phyloP scores from a whole-genome alignment of 306 rosid genomes.

The Cucumis melo region DNA sequence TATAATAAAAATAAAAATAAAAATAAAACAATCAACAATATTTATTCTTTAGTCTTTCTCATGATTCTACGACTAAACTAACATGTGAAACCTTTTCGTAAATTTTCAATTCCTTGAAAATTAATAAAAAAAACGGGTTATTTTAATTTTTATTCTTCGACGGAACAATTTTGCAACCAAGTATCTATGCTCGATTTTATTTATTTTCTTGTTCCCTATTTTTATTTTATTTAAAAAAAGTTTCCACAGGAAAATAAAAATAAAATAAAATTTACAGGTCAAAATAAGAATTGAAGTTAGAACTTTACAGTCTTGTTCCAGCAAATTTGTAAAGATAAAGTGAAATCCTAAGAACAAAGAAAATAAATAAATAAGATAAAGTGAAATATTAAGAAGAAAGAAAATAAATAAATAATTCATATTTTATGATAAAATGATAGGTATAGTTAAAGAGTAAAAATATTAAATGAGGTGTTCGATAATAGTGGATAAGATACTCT shows the following conservation, averaged over 20 bases:
- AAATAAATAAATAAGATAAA: not conserved
- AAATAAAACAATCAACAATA: no score
- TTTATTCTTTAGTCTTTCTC: no score
- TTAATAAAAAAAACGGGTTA: not conserved
- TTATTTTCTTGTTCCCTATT: not conserved
- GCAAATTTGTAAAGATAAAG: not conserved
- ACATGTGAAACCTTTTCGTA: not conserved
- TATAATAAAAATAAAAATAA: no score
- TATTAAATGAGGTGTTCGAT: not conserved
- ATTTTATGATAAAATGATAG: no score
- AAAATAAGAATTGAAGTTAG: not conserved
- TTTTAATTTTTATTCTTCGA: no score
- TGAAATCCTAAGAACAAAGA: not conserved
- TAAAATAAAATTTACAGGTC: not conserved
- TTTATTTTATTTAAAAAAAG: no score
- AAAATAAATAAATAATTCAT: no score
- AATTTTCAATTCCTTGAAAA: not conserved
- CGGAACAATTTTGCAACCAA: no score
- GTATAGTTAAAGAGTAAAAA: not conserved
- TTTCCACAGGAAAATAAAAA: not conserved
- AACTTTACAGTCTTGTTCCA: not conserved
- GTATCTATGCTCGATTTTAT: not conserved
- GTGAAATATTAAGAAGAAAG: no score
- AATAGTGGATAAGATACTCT: not conserved
- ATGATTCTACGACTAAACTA: not conserved